Base-by-base conservation (phyloP, 805 yeast species). In the Priceomyces medius region DNA sequence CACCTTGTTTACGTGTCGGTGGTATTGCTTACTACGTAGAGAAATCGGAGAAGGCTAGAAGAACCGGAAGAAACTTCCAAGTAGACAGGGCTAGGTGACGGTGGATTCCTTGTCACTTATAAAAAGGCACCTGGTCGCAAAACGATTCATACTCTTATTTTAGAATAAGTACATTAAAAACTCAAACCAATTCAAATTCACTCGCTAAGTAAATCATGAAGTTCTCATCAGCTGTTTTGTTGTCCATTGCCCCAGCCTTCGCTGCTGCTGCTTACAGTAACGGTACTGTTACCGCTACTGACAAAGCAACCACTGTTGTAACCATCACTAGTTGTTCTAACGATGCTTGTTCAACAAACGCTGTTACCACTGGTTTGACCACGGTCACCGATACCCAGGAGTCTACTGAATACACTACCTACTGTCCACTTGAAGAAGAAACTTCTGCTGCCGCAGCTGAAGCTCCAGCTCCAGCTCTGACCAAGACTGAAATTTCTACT, bases 291-390 rank as follows among this genome's bases (percentile, higher is more conserved):
- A 59, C 66, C 38, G 59, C 38, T 14, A 60, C 64, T 44, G 58
- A 50, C 45, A 43, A 51, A 23, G 44, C 49, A 7, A 60, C 65
- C 42, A 59, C 68, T 23, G 63, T 63, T 35, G 53, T 64, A 33
- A 65, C 71, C 45, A 53, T 64, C 48, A 65, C 72, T 35, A 61
- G 69, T 29, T 68, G 73, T 52, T 49, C 58, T 10, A 56, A 56
- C 42, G 38, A 63, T 53, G 50, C 45, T 41, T 68, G 73, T 53
- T 32, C 45, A 13, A 46, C 53, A 28, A 47, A 40, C 17, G 53
- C 60, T 27, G 63, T 57, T 40, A 63, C 68, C 49, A 65, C 71
- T 36, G 69, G 68, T 55, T 45, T 63, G 32, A 63, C 67, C 51
- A 63, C 68, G 37, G 59, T 64, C 45, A 63, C 66, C 42, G 57